Base-by-base conservation (phyloP, 2,329 filamentous ascomycete species). In the Hymenoscyphus linearis region DNA sequence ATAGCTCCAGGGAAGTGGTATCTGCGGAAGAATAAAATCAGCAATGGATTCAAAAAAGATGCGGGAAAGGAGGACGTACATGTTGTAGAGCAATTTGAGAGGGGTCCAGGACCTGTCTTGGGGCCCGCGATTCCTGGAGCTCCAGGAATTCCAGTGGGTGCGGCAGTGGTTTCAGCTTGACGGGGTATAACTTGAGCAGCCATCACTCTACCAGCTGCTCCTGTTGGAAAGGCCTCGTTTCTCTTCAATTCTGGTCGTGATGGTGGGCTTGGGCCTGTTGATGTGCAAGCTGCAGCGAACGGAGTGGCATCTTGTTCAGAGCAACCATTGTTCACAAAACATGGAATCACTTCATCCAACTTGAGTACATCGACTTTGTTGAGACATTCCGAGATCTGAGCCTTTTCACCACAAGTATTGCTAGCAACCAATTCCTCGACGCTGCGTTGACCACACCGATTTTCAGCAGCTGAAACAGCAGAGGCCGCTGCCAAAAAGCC, bases 311-410 rank as follows among this genome's bases (percentile, higher is more conserved):
- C 66, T 25, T 54, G 47, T 12, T 52, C 54, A 10, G 60, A 52
- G 58, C 70, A 72, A 47, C 69, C 69, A 13, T 58, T 62, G 35
- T 58, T 58, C 52, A 60, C 53, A 47, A 66, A 69, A 50, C 70
- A 72, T 58, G 63, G 58, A 47, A 66, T 63, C 16, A 71, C 64
- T 26, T 66, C 62, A 31, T 65, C 59, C 44, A 67, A 40, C 3
- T 53, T 47, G 26, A 63, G 47, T 3, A 68, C 57, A 57, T 66
- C 62, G 26, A 59, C 55, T 54, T 50, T 27, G 16, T 31, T 47
- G 10, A 71, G 63, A 60, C 69, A 70, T 62, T 62, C 57, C 25
- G 63, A 56, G 40, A 71, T 65, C 14, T 31, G 55, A 14, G 63
- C 50, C 26, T 61, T 52, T 31, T 63, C 52, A 14, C 66, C 68